Evolutionary conservation across 2,329 filamentous ascomycete genomes (phyloP), one percentile per base, ranked within the genome.

Genomic region (Uncinocarpus reesii): DNA sequence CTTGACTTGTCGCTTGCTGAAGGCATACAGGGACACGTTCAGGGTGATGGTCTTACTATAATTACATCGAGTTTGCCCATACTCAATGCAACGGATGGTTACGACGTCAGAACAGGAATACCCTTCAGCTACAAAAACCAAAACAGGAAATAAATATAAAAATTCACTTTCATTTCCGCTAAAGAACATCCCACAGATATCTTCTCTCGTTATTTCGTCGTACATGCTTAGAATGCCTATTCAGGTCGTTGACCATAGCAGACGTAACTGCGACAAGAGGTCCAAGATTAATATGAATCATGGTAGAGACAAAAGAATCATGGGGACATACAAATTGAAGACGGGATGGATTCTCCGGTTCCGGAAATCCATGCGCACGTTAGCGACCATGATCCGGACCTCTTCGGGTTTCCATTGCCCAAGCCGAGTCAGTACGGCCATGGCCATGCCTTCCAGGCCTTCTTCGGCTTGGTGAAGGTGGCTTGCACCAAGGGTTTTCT

Each of bases 301-400:
- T 29, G 23, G 13, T 24, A 42, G 43, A 34, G 21, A 15, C 28
- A 40, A 4, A 29, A 8, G 21, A 23, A 15, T 10, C 44, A 26
- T 20, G 21, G 16, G 16, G 15, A 34, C 54, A 24, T 52, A 59
- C 56, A 61, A 58, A 46, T 60, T 52, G 47, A 55, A 58, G 38
- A 61, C 58, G 11, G 55, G 54, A 52, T 67, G 65, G 32, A 64
- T 57, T 32, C 53, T 59, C 7, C 53, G 56, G 46, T 65, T 57
- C 43, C 55, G 55, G 52, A 65, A 55, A 46, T 67, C 63, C 21
- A 56, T 60, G 28, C 63, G 56, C 0, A 65, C 58, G 16, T 63
- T 56, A 4, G 57, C 55, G 10, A 67, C 51, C 16, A 66, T 57
- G 1, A 60, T 54, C 23, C 62, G 54, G 21, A 66, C 55, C 48